phyloP scores from a whole-genome alignment of 2,329 filamentous ascomycete genomes.

The Curvularia spicifera region DNA sequence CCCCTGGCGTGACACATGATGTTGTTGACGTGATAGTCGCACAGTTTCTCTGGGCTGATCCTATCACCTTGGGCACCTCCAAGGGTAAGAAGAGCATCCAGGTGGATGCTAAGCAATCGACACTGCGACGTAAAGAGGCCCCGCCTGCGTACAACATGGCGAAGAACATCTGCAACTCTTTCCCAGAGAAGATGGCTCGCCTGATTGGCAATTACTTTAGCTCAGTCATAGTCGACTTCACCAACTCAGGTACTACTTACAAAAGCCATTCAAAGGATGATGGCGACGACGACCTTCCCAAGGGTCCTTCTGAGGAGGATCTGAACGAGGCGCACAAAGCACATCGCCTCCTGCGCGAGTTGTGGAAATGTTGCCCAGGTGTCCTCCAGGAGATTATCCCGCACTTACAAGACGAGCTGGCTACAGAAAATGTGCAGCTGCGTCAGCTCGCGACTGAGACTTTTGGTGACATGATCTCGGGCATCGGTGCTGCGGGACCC shows the following conservation, averaged over 20 bases:
- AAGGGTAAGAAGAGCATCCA: constrained; percentile 61
- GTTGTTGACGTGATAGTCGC: constrained; percentile 93
- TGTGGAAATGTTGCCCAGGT: constrained; percentile 89
- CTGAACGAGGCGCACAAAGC: constrained; percentile 88
- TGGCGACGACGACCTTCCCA: constrained; percentile 53
- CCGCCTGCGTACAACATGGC: constrained; percentile 96
- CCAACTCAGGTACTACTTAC: constrained; percentile 44
- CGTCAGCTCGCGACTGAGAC: constrained; percentile 91
- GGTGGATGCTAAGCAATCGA: constrained; percentile 78
- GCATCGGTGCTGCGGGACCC: constrained; percentile 88
- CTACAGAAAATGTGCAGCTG: constrained; percentile 85
- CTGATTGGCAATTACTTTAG: constrained; percentile 97
- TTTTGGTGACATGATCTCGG: constrained; percentile 91
- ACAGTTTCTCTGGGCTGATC: constrained; percentile 89
- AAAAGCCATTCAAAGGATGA: constrained; percentile 48
- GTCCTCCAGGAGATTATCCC: constrained; percentile 93
- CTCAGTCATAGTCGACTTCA: constrained; percentile 90
- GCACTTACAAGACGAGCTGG: constrained; percentile 89
- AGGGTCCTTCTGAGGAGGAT: constrained; percentile 79
- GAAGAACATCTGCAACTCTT: constrained; percentile 88
- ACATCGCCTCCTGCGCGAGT: constrained; percentile 84
- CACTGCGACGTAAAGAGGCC: constrained; percentile 82
- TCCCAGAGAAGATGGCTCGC: constrained; percentile 90
- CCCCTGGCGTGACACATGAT: constrained; percentile 74
- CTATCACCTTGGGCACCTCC: constrained; percentile 57